Evolutionary conservation across 257 asterid genomes (phyloP).

Genomic region (Agastache rugosa): DNA sequence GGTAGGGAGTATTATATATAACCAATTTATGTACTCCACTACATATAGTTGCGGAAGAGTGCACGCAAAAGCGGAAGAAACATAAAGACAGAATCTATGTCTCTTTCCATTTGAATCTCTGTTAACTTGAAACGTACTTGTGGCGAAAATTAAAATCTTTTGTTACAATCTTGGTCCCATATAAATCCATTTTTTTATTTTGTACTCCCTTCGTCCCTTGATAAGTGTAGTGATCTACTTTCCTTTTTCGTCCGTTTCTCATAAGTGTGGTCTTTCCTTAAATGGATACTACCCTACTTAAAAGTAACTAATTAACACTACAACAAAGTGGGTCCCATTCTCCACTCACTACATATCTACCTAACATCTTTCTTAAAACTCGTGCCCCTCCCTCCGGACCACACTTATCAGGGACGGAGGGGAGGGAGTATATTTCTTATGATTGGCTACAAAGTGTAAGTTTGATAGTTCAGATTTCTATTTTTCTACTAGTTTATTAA

Average conservation of each 20-base stretch:
- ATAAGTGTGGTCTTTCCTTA: no score
- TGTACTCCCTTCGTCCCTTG: no score
- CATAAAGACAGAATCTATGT: constrained; percentile 13
- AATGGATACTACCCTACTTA: no score
- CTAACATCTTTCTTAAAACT: no score
- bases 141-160: not conserved
- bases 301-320: no score
- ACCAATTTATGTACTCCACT: not conserved
- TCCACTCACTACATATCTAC: no score
- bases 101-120: constrained; percentile 17
- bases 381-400: no score
- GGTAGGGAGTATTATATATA: no score
- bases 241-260: no score
- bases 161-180: not conserved
- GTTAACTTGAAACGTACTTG: not conserved
- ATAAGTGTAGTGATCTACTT: no score
- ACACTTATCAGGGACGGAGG: no score
- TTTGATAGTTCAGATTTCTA: not conserved
- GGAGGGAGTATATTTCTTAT: not conserved
- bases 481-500: not conserved
- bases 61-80: constrained; percentile 37
- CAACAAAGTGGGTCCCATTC: no score
- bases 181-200: not conserved
- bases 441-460: not conserved
- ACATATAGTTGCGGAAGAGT: constrained; percentile 6